Evolutionary conservation across 1,284 basidiomycete species (phyloP).

Genomic region (Boletus mariae): DNA sequence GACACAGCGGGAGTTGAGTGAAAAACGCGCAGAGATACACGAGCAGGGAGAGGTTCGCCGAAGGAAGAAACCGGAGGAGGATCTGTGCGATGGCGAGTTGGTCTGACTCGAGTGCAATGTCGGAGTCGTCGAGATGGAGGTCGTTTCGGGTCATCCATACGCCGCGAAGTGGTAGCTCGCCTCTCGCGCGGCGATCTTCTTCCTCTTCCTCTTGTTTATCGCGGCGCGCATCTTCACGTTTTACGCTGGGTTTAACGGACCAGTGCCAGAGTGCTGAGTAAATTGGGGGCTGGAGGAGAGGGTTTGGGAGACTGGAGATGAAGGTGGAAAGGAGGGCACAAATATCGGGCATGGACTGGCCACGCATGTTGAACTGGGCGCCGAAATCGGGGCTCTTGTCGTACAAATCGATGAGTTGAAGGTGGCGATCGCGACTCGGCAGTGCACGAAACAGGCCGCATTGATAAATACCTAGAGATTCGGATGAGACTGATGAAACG

Average conservation of each 20-base stretch:
- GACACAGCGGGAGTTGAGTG: slow-evolving; percentile 32
- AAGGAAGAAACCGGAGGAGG: slow-evolving; percentile 59
- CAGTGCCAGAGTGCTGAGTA: slow-evolving; percentile 49
- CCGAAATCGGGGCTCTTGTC: slow-evolving; percentile 32
- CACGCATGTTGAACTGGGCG: slow-evolving; percentile 38
- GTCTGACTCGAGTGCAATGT: slow-evolving; percentile 26
- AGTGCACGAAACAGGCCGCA: slow-evolving; percentile 45
- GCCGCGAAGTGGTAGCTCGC: slow-evolving; percentile 9
- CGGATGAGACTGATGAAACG: not conserved
- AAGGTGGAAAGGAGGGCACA: slow-evolving; percentile 59
- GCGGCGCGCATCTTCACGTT: slow-evolving; percentile 31
- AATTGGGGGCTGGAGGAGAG: slow-evolving; percentile 44
- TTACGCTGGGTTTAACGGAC: slow-evolving; percentile 45
- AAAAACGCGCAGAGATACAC: slow-evolving; percentile 65
- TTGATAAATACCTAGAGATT: slow-evolving; percentile 41
- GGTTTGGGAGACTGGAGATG: slow-evolving; percentile 51
- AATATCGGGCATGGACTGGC: slow-evolving; percentile 54
- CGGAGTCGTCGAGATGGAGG: slow-evolving; percentile 13
- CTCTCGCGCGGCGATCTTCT: slow-evolving; percentile 23
- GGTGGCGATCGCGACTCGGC: slow-evolving; percentile 35
- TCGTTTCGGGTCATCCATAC: slow-evolving; percentile 7
- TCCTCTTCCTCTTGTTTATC: slow-evolving; percentile 25
- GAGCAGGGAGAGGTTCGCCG: slow-evolving; percentile 52
- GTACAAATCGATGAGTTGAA: slow-evolving; percentile 36
- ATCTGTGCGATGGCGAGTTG: slow-evolving; percentile 47